phyloP scores from a whole-genome alignment of 176 grass and related monocot species.

The Panicum miliaceum region DNA sequence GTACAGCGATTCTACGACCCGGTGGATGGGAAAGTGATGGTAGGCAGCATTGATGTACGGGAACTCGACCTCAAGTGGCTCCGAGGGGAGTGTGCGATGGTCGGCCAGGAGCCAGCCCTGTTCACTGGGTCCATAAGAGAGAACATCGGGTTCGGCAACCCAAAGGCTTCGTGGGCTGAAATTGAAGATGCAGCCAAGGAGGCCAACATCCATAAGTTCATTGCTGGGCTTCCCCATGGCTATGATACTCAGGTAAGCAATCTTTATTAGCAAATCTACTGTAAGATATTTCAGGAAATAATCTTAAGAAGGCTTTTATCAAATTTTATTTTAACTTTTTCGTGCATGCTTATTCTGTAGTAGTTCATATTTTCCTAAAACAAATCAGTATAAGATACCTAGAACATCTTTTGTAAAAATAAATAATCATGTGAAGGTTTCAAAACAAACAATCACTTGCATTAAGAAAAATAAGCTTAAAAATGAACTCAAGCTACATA shows the following conservation, averaged over 20 bases:
- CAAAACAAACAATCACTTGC: neutral
- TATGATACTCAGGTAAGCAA: slow-evolving; percentile 55
- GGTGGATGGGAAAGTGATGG: slow-evolving; percentile 39
- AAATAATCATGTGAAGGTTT: neutral
- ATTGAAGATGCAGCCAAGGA: slow-evolving; percentile 60
- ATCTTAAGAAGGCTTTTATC: too few relatives aligned
- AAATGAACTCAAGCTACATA: neutral
- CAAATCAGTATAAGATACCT: too few relatives aligned
- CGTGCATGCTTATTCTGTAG: too few relatives aligned
- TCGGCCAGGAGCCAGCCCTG: slow-evolving; percentile 58
- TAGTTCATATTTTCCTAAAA: too few relatives aligned
- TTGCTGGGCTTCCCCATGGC: slow-evolving; percentile 51
- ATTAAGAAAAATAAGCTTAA: neutral
- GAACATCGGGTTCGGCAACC: slow-evolving; percentile 60
- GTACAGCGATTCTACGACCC: slow-evolving; percentile 83
- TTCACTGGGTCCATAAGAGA: slow-evolving; percentile 58
- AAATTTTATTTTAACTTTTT: too few relatives aligned
- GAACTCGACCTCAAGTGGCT: slow-evolving; percentile 68
- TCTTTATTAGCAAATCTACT: too few relatives aligned
- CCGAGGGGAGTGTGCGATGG: slow-evolving; percentile 52
- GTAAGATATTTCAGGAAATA: too few relatives aligned
- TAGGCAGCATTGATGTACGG: slow-evolving; percentile 57
- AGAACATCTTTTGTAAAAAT: too few relatives aligned
- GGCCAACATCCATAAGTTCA: slow-evolving; percentile 76
- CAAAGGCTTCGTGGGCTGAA: slow-evolving; percentile 54